A percentile compares a stretch with the other conserved stretches of the same genome.
Evolutionary conservation across 768 basidiomycete genomes (phyloP).

Genomic region (Favolaschia claudopus): DNA sequence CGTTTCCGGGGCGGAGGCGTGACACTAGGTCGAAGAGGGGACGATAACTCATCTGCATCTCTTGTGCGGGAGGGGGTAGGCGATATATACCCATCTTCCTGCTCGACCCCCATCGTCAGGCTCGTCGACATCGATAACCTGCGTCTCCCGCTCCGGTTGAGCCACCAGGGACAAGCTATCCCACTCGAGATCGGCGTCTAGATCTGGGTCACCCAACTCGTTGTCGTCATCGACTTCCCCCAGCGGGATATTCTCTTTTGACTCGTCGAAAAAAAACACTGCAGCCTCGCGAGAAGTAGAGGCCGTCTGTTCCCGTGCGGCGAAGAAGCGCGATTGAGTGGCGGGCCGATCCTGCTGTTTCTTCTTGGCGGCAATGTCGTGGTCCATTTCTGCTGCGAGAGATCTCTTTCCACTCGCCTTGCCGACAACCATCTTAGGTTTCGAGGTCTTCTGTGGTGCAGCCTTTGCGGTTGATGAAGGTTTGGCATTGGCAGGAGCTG

Average conservation of each 20-base stretch:
- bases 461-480: slow-evolving; percentile 39
- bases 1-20: slow-evolving; percentile 21
- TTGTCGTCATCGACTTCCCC: slow-evolving; percentile 8
- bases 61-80: slow-evolving; percentile 63
- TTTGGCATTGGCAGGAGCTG: slow-evolving; percentile 50
- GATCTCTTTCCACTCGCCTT: slow-evolving; percentile 81
- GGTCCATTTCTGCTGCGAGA: slow-evolving; percentile 73
- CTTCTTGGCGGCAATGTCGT: slow-evolving; percentile 61
- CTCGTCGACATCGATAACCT: slow-evolving; percentile 48
- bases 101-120: slow-evolving; percentile 59
- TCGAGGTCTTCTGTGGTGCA: slow-evolving; percentile 21
- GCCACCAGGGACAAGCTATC: slow-evolving; percentile 35
- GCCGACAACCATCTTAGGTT: slow-evolving; percentile 46
- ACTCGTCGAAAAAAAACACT: slow-evolving; percentile 2
- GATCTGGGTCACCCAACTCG: slow-evolving; percentile 15
- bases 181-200: slow-evolving; percentile 25
- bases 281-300: slow-evolving; percentile 8
- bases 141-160: slow-evolving; percentile 47
- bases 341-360: slow-evolving; percentile 46
- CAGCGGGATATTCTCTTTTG: slow-evolving; percentile 28
- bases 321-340: slow-evolving; percentile 38
- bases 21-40: slow-evolving; percentile 53
- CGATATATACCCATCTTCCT: slow-evolving; percentile 88
- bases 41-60: slow-evolving; percentile 72
- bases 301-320: slow-evolving; percentile 24